These are phyloP conservation scores for Pichia sp. DNA, from an alignment of 1,139 yeast genomes.

Conservation along the genomic window DNA sequence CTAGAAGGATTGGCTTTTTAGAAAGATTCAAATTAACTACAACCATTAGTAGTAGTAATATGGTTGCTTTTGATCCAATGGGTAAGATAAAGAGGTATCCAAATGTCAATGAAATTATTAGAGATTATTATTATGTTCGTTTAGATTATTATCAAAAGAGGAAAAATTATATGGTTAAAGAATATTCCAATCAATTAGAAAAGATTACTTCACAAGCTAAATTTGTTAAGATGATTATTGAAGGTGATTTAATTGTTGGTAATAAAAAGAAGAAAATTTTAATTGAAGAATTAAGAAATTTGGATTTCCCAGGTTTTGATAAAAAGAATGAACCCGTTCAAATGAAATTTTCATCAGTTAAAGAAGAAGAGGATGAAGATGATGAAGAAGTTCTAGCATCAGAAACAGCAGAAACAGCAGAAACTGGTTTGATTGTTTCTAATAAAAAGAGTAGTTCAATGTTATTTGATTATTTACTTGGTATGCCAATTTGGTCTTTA, in stretches of 20 bases:
- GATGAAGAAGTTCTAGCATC: slow-evolving; percentile 30
- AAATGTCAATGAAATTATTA: slow-evolving; percentile 66
- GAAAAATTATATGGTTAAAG: slow-evolving; percentile 70
- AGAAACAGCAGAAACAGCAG: slow-evolving; percentile 26
- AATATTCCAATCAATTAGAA: slow-evolving; percentile 67
- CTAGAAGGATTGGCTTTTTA: slow-evolving; percentile 66
- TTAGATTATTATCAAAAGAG: slow-evolving; percentile 87
- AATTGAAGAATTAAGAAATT: slow-evolving; percentile 53
- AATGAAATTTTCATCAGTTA: slow-evolving; percentile 31
- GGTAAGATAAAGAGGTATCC: slow-evolving; percentile 85
- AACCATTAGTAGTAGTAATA: slow-evolving; percentile 66
- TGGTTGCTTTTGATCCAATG: slow-evolving; percentile 94
- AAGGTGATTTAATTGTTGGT: slow-evolving; percentile 58
- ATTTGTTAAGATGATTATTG: slow-evolving; percentile 86
- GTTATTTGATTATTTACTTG: slow-evolving; percentile 67
- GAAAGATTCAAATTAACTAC: slow-evolving; percentile 77
- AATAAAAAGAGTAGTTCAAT: slow-evolving; percentile 44
- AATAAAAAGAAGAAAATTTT: slow-evolving; percentile 67
- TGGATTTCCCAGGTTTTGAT: slow-evolving; percentile 72
- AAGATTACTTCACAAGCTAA: slow-evolving; percentile 80
- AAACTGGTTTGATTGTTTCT: slow-evolving; percentile 29
- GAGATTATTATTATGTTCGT: slow-evolving; percentile 80
- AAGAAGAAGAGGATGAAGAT: slow-evolving; percentile 34
- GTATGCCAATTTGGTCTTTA: slow-evolving; percentile 91
- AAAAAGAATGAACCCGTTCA: slow-evolving; percentile 55